Conservation (phyloP, 192 early-diverging fungal species). For the Cetraspora pellucida region DNA sequence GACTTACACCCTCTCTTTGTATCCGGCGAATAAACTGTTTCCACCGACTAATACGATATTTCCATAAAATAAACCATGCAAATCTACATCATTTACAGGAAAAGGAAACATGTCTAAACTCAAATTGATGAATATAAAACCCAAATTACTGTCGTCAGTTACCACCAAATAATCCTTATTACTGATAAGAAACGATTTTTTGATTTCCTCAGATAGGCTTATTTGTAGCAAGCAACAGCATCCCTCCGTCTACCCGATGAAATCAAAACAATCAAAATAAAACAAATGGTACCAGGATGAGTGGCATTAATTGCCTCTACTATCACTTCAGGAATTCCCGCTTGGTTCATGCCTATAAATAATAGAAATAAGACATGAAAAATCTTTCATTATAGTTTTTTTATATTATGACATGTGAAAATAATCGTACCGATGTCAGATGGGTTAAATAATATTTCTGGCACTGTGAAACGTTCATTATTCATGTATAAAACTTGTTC, state of each 20-base stretch:
- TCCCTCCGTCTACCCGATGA: not conserved
- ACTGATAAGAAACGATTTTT: not conserved
- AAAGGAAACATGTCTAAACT: constrained; percentile 34
- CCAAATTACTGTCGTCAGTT: not conserved
- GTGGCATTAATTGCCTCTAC: constrained; percentile 54
- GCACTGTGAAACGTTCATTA: constrained; percentile 76
- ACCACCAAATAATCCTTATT: not conserved
- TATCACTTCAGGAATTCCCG: constrained; percentile 70
- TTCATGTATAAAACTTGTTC: constrained; percentile 68
- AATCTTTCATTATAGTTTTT: no score
- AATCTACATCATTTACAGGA: constrained; percentile 37
- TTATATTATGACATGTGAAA: not conserved
- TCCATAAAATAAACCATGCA: constrained; percentile 64
- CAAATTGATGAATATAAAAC: constrained; percentile 10
- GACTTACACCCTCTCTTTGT: constrained; percentile 61
- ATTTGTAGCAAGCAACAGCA: no score
- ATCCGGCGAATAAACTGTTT: constrained; percentile 64
- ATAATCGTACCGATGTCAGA: constrained; percentile 66
- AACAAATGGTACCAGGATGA: constrained; percentile 47
- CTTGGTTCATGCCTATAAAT: constrained; percentile 54
- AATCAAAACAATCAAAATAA: not conserved
- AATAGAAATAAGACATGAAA: not conserved
- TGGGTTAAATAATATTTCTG: constrained; percentile 75
- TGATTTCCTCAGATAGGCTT: no score
- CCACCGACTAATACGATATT: constrained; percentile 75